Base-by-base conservation (phyloP, 2,329 filamentous ascomycete genomes). In the Sarocladium strictum region DNA sequence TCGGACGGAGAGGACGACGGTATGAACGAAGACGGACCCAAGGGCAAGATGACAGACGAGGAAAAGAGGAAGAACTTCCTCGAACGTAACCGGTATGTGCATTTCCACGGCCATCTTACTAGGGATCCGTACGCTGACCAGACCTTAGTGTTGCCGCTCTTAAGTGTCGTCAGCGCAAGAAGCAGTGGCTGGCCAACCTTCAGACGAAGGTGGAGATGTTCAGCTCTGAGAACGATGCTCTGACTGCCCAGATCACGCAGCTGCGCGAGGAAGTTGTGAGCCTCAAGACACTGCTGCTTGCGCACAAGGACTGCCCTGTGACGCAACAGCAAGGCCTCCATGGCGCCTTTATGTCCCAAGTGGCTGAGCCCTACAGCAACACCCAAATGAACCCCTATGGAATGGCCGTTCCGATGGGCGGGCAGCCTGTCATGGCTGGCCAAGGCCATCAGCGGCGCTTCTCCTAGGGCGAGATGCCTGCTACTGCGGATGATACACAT, bases 61-160 rank as follows among this genome's bases (percentile, higher is more conserved):
- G 94, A 99, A 75, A 99, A 99, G 77, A 83, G 94, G 40, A 96
- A 95, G 75, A 99, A 97, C 68, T 99, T 99, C 70, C 77, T 99
- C 2, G 94, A 99, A 67, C 81, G 94, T 26, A 99, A 99, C 70
- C 85, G 93, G 93, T 96, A 83, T 64, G 83, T 74, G 49, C 26
- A n/a, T 6, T 23, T 19, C 21, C 17, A 3, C 14, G 26, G 23
- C 14, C n/a, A n/a, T n/a, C n/a, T n/a, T n/a, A n/a, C n/a, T n/a
- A n/a, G n/a, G n/a, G n/a, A n/a, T n/a, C n/a, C n/a, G n/a, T n/a
- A n/a, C n/a, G 21, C 47, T 53, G 10, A 51, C 37, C 29, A 10
- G 4, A 58, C 24, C 21, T 60, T 19, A 97, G 94, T 67, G 91
- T 99, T 60, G 94, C 94, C 58, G 94, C 94, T 2, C 78, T 99